Evolutionary conservation across 345 rosid species (phyloP).

Genomic region (Punica granatum): DNA sequence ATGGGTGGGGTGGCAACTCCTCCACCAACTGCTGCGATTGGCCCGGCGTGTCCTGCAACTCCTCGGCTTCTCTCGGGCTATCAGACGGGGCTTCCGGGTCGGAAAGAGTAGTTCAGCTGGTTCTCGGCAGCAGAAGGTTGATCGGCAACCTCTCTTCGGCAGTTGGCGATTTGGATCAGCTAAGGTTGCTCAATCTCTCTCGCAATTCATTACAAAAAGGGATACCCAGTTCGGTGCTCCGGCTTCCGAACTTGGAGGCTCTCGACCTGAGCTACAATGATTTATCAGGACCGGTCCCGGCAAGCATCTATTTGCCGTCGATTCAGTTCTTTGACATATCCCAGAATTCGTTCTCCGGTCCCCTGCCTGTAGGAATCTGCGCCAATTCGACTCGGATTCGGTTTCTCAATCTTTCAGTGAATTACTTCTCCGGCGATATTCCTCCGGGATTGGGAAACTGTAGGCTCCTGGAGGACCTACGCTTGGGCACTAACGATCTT

Average conservation of each 20-base stretch:
- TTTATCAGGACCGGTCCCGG: constrained; percentile 10
- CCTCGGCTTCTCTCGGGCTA: constrained; percentile 32
- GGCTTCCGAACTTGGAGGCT: constrained; percentile 7
- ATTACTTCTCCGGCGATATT: constrained; percentile 10
- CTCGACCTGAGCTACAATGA: constrained; percentile 14
- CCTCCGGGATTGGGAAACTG: constrained; percentile 7
- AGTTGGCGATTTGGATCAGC: constrained; percentile 14
- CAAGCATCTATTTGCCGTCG: constrained; percentile 3
- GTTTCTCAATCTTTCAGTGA: constrained; percentile 11
- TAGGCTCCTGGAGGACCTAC: constrained; percentile 11
- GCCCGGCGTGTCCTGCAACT: constrained; percentile 49
- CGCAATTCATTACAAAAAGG: background rate
- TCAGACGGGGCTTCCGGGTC: background rate
- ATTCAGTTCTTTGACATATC: constrained; percentile 11
- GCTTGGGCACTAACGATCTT: constrained; percentile 7
- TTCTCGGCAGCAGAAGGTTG: constrained; percentile 6
- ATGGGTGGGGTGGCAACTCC: constrained; percentile 30
- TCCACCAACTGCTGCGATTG: constrained; percentile 51
- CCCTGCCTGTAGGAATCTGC: constrained; percentile 9
- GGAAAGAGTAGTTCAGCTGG: constrained; percentile 11
- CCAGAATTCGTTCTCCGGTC: constrained; percentile 7
- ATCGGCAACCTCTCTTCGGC: constrained; percentile 1
- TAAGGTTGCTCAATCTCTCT: constrained; percentile 14
- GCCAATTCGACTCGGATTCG: constrained; percentile 4
- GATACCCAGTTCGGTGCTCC: constrained; percentile 7